Conservation (phyloP, 2,329 filamentous ascomycete genomes). For the Chalaropsis ovoidea region DNA sequence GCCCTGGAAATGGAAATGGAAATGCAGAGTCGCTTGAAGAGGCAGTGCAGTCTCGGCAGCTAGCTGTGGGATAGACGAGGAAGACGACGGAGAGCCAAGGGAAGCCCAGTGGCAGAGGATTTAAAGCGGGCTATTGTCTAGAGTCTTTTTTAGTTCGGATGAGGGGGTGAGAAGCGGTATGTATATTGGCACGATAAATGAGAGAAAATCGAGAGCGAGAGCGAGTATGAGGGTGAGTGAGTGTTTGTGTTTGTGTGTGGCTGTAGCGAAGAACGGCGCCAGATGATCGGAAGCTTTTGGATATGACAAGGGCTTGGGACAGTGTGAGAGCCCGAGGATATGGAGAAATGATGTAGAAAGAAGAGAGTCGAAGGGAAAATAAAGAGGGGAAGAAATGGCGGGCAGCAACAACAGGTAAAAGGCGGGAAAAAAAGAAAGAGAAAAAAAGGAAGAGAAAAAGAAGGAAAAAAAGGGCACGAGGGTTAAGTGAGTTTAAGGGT, state of each 20-base stretch:
- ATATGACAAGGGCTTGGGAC: neutral
- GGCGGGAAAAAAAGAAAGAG: neutral
- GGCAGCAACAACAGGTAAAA: neutral
- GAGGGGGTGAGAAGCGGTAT: neutral
- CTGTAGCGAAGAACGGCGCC: neutral
- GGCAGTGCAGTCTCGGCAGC: neutral
- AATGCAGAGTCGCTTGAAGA: constrained; percentile 4
- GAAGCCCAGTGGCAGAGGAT: neutral
- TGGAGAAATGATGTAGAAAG: neutral
- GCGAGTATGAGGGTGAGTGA: neutral
- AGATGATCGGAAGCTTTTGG: neutral
- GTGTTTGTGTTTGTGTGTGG: no score
- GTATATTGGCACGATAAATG: neutral
- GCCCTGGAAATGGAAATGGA: neutral
- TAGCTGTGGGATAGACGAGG: neutral
- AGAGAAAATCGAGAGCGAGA: neutral
- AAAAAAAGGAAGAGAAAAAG: neutral
- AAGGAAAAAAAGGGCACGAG: neutral
- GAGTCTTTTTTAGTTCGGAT: neutral
- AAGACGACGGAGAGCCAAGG: neutral
- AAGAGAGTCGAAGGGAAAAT: constrained; percentile 3
- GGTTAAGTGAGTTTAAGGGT: constrained; percentile 1
- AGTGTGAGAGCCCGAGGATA: neutral
- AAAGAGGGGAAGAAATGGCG: constrained; percentile 14
- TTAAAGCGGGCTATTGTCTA: neutral